These are phyloP conservation scores for Cladosporium velox DNA, from an alignment of 2,329 filamentous ascomycete genomes.

Conservation along the genomic window DNA sequence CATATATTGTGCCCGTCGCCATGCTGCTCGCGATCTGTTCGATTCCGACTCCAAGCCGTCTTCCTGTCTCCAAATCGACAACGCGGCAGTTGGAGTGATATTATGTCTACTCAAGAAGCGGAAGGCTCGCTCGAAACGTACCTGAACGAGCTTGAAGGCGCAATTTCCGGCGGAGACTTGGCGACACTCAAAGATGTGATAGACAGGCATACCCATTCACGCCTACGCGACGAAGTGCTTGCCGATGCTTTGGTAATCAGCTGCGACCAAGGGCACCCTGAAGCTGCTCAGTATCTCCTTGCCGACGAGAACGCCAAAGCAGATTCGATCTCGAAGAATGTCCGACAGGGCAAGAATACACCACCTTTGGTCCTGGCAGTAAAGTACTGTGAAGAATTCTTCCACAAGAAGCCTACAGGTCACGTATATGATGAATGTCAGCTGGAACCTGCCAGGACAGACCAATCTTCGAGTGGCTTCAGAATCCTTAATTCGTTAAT, in stretches of 20 bases:
- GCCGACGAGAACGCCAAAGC: background rate
- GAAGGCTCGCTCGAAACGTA: background rate
- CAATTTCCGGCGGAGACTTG: background rate
- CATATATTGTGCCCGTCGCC: background rate
- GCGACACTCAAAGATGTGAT: background rate
- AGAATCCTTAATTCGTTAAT: background rate
- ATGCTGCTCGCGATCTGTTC: background rate
- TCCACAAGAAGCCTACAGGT: background rate
- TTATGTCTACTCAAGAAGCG: background rate
- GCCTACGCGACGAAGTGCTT: conserved; percentile 9
- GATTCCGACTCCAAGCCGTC: background rate
- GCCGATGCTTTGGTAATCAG: conserved; percentile 17
- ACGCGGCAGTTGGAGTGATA: background rate
- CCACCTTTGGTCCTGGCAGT: conserved; percentile 8
- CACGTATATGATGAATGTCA: background rate
- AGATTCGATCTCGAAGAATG: background rate
- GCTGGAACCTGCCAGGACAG: background rate
- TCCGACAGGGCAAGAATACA: background rate
- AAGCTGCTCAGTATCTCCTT: conserved; percentile 2
- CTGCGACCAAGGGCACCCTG: conserved; percentile 12
- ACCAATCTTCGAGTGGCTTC: background rate
- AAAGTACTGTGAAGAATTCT: background rate
- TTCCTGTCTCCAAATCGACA: no score
- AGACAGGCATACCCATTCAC: background rate
- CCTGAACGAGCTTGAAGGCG: background rate